phyloP scores from a whole-genome alignment of 768 basidiomycete genomes.

The Rhizopogon vinicolor region DNA sequence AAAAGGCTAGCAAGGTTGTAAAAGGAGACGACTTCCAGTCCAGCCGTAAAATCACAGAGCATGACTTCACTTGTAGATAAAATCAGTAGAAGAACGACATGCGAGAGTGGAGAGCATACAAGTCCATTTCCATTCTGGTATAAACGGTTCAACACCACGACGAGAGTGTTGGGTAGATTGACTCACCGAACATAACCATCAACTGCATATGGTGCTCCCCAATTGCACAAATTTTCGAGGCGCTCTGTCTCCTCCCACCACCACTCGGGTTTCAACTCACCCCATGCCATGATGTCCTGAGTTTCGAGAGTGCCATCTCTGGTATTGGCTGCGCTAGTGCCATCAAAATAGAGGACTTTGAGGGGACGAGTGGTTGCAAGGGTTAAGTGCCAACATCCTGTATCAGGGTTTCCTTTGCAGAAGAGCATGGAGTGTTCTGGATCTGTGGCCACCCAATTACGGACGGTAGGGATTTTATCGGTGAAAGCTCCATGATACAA shows the following conservation, averaged over 20 bases:
- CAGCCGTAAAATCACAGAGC: conserved; percentile 41
- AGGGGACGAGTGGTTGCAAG: conserved; percentile 18
- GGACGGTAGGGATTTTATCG: conserved; percentile 20
- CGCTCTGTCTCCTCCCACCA: conserved; percentile 28
- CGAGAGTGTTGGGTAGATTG: no score
- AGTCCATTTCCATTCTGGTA: conserved; percentile 44
- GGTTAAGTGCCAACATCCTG: conserved; percentile 14
- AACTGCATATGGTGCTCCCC: conserved; percentile 35
- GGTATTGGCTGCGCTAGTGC: conserved; percentile 27
- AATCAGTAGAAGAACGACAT: background rate
- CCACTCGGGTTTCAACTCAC: conserved; percentile 15
- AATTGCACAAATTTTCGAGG: conserved; percentile 36
- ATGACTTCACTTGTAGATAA: conserved; percentile 37
- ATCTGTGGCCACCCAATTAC: conserved; percentile 33
- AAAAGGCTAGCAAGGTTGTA: conserved; percentile 19
- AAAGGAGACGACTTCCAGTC: conserved; percentile 36
- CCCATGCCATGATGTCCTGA: conserved; percentile 46
- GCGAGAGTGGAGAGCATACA: conserved; percentile 27
- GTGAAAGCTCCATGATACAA: conserved; percentile 11
- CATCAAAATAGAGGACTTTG: conserved; percentile 29
- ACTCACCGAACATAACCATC: conserved; percentile 44
- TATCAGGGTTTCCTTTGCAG: conserved; percentile 14
- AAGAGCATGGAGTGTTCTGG: conserved; percentile 36
- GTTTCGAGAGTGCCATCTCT: conserved; percentile 28
- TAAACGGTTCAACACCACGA: no score